A percentile compares a stretch with the other conserved stretches of the same genome.
phyloP scores from a whole-genome alignment of 1,284 basidiomycete genomes.

The Lentinus polychrous region DNA sequence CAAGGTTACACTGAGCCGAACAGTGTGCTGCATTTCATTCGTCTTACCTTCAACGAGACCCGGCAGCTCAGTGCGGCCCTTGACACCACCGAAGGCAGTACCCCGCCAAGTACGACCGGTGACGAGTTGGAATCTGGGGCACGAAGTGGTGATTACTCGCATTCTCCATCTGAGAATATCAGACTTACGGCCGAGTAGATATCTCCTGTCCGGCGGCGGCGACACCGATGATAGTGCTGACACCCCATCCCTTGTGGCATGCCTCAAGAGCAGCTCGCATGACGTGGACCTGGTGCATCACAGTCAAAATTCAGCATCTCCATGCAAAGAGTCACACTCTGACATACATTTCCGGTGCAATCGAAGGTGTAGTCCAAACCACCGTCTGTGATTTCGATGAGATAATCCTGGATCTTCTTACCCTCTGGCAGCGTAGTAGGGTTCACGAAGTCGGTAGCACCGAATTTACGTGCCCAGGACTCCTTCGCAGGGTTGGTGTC shows the following conservation, averaged over 20 bases:
- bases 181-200: constrained; percentile 85
- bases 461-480: constrained; percentile 89
- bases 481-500: constrained; percentile 87
- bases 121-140: constrained; percentile 63
- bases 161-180: neutral
- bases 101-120: constrained; percentile 97
- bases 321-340: neutral
- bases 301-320: neutral
- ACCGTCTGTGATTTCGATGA: constrained; percentile 93
- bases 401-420: constrained; percentile 80
- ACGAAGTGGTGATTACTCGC: constrained; percentile 4
- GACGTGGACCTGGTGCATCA: constrained; percentile 62
- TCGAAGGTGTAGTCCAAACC: constrained; percentile 98
- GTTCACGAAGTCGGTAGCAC: constrained; percentile 96
- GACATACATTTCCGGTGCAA: constrained; percentile 84
- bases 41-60: constrained; percentile 74
- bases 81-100: constrained; percentile 95
- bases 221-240: constrained; percentile 91
- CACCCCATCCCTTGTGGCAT: constrained; percentile 99
- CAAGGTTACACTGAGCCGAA: neutral
- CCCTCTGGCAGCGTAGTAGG: constrained; percentile 72
- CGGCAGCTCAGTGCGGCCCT: constrained; percentile 92
- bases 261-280: constrained; percentile 96
- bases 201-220: constrained; percentile 98
- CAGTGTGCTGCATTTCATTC: neutral